Base-by-base conservation (phyloP, 1,139 yeast species). In the Protomyces arabidopsidicola region DNA sequence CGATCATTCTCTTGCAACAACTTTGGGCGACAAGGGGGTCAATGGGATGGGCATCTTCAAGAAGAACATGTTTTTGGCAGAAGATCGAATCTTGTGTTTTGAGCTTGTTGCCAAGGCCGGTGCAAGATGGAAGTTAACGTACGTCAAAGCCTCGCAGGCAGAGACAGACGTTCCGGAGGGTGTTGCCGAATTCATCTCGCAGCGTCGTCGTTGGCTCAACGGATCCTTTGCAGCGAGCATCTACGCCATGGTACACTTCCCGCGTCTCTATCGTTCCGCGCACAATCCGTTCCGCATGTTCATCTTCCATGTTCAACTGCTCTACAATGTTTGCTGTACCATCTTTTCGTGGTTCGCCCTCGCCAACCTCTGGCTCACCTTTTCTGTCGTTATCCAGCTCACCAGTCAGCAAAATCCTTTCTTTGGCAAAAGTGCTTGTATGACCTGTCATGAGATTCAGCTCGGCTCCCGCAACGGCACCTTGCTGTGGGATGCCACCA, bases 211-310 rank as follows among this genome's bases (percentile, higher is more conserved):
- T 77, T 93, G 98, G 98, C 83, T 93, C 65, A 93, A 93, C 74
- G 98, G 98, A 77, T 97, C 98, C 0, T 91, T 93, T 74, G 95
- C 95, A 72, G 98, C 98, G 1, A 93, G 96, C 1, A 79, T 93
- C 65, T 93, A 90, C 72, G 82, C 96, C 0, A 80, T 90, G 70
- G 80, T 85, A 67, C 90, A 90, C 72, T 86, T 86, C 70, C 83
- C 80, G 65, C 82, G 85, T 68, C 80, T 93, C 52, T 88, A 95
- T 85, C 74, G 77, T 3, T 87, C 96, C 10, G 88, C 87, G 55
- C 98, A 93, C 74, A 84, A 89, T 39, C 69, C 79, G 20, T 72
- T 85, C 22, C 81, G 98, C 71, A 87, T 90, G 73, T 70, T 88
- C 60, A 81, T 87, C 75, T 78, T 93, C 63, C 87, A 84, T 67